Base-by-base conservation (phyloP, 1,284 basidiomycete genomes). In the Sphagnurus paluster region DNA sequence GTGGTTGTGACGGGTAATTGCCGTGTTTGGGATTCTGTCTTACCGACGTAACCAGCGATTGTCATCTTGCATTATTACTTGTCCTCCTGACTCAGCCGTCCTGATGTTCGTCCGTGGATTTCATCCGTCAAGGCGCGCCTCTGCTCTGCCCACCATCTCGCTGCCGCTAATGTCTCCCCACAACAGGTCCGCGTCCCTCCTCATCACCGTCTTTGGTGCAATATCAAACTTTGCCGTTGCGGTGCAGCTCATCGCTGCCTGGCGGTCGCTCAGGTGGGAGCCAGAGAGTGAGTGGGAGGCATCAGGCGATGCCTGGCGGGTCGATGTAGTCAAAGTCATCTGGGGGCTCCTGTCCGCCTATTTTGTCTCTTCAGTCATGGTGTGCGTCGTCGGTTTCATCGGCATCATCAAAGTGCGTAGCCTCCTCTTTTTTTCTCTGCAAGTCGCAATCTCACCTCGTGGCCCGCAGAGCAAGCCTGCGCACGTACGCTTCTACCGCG, bases 241-340 rank as follows among this genome's bases (percentile, higher is more conserved):
- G 16, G 55, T 73, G 20, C 78, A 82, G 50, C 70, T 86, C 47
- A 68, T 81, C 29, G 64, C 76, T 42, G 61, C 76, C 20, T 87
- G 76, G 75, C 71, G 72, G 43, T 77, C 79, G n/a, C 70, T 84
- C 58, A 77, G 74, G 55, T 82, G 80, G 77, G 84, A 87, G 52
- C 72, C 76, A 19, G 82, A 83, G 56, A 79, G 74, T 55, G 86
- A 89, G 57, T 88, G 84, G 84, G 85, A 88, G 62, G 72, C 75
- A 16, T 72, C 77, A 2, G 65, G 71, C 17, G 79, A 82, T 62
- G 72, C 71, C 16, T 79, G 82, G 74, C 71, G 72, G 39, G 67
- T 78, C 47, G 79, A 87, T 54, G 76, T 77, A 36, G 68, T 85
- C 42, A 77, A 80, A 53, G 66, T 87, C 53, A 66, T 87, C 19